A percentile compares a stretch with the other conserved stretches of the same genome.
Conservation (phyloP, 257 asterid species). For the Nicotiana undulata region DNA sequence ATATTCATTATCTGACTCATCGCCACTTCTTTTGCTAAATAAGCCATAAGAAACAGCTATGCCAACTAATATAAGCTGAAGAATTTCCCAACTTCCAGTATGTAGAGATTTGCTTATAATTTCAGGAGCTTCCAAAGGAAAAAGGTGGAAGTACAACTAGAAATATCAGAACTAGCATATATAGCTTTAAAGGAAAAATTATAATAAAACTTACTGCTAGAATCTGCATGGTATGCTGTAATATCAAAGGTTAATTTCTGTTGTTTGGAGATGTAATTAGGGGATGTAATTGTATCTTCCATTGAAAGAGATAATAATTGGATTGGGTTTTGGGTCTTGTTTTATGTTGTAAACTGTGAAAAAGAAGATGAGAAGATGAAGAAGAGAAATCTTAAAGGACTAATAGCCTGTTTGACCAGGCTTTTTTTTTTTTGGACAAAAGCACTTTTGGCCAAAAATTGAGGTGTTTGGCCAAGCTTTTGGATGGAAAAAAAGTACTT, state of each 20-base stretch:
- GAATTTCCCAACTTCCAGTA: slow-evolving; percentile 74
- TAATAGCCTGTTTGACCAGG: too few species aligned
- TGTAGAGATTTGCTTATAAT: slow-evolving; percentile 49
- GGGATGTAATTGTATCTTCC: slow-evolving; percentile 32
- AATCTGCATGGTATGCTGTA: slow-evolving; percentile 21
- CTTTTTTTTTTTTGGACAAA: too few species aligned
- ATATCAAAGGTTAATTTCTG: slow-evolving; percentile 9
- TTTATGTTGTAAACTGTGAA: slow-evolving; percentile 10
- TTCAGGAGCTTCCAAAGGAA: slow-evolving; percentile 64
- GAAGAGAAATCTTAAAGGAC: slow-evolving; percentile 47
- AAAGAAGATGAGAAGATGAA: slow-evolving; percentile 17
- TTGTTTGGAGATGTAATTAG: slow-evolving; percentile 22
- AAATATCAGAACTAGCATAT: slow-evolving; percentile 36
- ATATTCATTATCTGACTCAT: slow-evolving; percentile 26
- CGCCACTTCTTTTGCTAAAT: slow-evolving; percentile 60
- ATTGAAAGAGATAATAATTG: slow-evolving; percentile 37
- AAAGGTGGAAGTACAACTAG: slow-evolving; percentile 45
- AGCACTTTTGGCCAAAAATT: too few species aligned
- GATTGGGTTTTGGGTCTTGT: slow-evolving; percentile 12
- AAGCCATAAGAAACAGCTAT: slow-evolving; percentile 91
- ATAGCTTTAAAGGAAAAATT: slow-evolving; percentile 49
- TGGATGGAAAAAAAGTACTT: too few species aligned
- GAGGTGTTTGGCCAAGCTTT: too few species aligned
- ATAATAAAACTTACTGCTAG: slow-evolving; percentile 36
- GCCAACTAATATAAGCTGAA: slow-evolving; percentile 85